Evolutionary conservation across 1,284 basidiomycete genomes (phyloP), one percentile per base, ranked within the genome.

Genomic region (Puccinia hordei): DNA sequence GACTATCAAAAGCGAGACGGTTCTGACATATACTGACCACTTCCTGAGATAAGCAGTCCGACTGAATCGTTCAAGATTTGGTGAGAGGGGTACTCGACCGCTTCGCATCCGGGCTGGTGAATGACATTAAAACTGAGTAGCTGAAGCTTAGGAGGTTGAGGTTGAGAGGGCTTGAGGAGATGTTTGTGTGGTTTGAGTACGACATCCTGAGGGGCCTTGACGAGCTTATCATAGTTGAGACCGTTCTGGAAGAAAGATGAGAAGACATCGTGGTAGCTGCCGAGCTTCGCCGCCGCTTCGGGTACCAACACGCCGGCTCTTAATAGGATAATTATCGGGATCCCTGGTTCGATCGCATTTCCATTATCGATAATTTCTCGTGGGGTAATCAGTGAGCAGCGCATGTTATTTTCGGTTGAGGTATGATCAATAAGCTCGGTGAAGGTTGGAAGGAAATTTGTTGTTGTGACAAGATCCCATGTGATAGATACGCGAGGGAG

Each of bases 241-340:
- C 55, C 74, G 30, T 68, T 46, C 30, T 77, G 41, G 33, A 77
- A 68, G 46, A 77, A 63, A 8, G 51, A 41, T 6, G 38, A 17
- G 33, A 77, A 77, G 1, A 77, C 49, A 6, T 77, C 61, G 38
- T 77, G 74, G 51, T 77, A 77, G 9, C 61, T 66, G 2, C 74
- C 74, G 35, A 63, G 35, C 46, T 66, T 66, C 10, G n/a, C n/a
- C 17, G 61, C 51, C 17, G 53, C 44, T 41, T 27, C 44, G 1
- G 74, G 63, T 46, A 68, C 63, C 27, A 63, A 35, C 10, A 22
- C 49, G 38, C 74, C 74, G 0, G 74, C 63, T 53, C 44, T n/a
- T 24, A 77, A 49, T 15, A 77, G 44, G 24, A 77, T 27, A 9
- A 77, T 5, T 13, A 22, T 77, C 3, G 74, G 74, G 27, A 53